A percentile compares a stretch with the other conserved stretches of the same genome.
These are phyloP conservation scores for Irpex sp. DNA, from an alignment of 1,284 basidiomycete genomes.

Conservation along the genomic window DNA sequence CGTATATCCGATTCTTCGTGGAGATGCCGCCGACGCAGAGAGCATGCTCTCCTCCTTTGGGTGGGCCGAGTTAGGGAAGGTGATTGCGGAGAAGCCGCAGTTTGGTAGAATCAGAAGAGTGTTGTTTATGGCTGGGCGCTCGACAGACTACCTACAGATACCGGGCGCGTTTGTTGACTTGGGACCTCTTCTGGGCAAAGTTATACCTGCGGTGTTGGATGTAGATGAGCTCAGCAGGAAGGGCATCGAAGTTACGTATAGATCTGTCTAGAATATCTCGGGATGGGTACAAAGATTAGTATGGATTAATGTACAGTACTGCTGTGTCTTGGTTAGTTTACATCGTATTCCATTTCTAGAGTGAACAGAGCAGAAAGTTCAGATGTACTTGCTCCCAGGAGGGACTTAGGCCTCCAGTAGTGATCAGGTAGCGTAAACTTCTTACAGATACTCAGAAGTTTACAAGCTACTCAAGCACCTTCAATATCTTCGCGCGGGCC, in stretches of 20 bases:
- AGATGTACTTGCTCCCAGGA: too few relatives aligned
- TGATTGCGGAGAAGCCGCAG: not conserved
- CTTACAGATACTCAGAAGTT: too few relatives aligned
- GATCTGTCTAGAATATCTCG: not conserved
- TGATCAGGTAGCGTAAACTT: too few relatives aligned
- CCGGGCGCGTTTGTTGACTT: constrained; percentile 8
- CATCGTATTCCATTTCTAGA: too few relatives aligned
- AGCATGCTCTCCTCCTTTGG: constrained; percentile 8
- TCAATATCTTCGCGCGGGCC: too few relatives aligned
- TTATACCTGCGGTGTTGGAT: not conserved
- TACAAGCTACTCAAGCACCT: too few relatives aligned
- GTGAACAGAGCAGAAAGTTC: too few relatives aligned
- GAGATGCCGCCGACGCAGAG: constrained; percentile 8
- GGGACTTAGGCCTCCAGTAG: too few relatives aligned
- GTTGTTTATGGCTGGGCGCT: constrained; percentile 3
- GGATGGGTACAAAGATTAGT: not conserved
- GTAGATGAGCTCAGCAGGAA: not conserved
- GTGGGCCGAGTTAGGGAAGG: constrained; percentile 1
- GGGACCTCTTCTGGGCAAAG: not conserved
- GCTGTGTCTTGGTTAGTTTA: too few relatives aligned
- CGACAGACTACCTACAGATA: constrained; percentile 8
- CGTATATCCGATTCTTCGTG: constrained; percentile 9
- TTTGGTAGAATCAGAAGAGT: constrained; percentile 1
- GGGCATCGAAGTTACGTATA: not conserved
- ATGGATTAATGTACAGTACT: too few relatives aligned